Evolutionary conservation across 2,329 filamentous ascomycete species (phyloP).

Genomic region (Colletotrichum scovillei): DNA sequence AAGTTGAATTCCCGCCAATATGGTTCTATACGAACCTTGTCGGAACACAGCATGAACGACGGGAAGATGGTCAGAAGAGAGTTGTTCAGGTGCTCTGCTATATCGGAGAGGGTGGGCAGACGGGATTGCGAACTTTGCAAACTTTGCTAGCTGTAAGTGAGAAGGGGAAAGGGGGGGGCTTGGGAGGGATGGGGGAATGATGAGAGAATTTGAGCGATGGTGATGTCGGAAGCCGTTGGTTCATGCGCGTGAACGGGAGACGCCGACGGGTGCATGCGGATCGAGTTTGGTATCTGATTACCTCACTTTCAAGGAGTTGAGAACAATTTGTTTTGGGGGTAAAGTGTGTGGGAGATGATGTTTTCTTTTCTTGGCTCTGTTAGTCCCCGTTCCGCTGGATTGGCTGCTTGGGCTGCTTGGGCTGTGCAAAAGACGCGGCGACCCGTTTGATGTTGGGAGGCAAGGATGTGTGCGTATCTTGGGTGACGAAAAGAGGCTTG

Average conservation of each 20-base stretch:
- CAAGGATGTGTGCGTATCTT: not conserved
- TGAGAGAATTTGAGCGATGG: not conserved
- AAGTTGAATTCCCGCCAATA: slow-evolving; percentile 18
- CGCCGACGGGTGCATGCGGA: not conserved
- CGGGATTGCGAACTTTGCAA: not conserved
- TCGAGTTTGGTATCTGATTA: not conserved
- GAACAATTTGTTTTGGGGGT: not conserved
- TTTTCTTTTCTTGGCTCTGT: not conserved
- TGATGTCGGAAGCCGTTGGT: slow-evolving; percentile 16
- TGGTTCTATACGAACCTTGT: slow-evolving; percentile 31
- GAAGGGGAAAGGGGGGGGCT: not conserved
- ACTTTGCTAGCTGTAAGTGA: not conserved
- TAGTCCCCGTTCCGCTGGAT: not conserved
- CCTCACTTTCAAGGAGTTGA: not conserved
- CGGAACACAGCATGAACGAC: slow-evolving; percentile 33
- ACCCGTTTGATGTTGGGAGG: not conserved
- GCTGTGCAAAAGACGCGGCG: not conserved
- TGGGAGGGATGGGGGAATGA: not conserved
- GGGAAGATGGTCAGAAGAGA: not conserved
- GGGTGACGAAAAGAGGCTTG: not conserved
- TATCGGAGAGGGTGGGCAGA: not conserved
- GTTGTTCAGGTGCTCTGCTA: not conserved
- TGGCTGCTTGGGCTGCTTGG: not conserved
- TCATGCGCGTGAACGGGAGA: not conserved
- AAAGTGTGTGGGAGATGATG: not conserved